Conservation (phyloP, 2,329 filamentous ascomycete species). For the Aureobasidium pullulans region DNA sequence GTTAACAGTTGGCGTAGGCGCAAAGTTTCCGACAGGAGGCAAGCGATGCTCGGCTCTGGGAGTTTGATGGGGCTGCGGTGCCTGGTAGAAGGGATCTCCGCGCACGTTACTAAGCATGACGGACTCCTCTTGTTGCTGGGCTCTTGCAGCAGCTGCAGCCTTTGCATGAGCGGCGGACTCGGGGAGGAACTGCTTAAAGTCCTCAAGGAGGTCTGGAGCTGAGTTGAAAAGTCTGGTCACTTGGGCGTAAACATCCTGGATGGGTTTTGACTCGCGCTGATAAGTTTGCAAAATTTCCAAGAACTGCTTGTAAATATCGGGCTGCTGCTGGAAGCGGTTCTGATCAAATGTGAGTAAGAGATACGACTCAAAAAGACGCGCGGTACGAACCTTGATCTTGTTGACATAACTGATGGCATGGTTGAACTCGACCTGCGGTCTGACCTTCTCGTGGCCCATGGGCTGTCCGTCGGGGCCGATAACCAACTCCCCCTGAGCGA, state of each 20-base stretch:
- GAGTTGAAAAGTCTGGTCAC: conserved; percentile 90
- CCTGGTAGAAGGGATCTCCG: conserved; percentile 41
- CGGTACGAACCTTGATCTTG: conserved; percentile 80
- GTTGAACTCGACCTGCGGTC: conserved; percentile 95
- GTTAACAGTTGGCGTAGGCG: conserved; percentile 70
- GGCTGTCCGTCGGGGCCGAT: conserved; percentile 47
- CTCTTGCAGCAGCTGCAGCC: conserved; percentile 48
- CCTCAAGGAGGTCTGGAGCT: conserved; percentile 88
- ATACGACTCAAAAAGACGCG: neutral
- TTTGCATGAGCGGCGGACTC: conserved; percentile 71
- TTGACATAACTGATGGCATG: conserved; percentile 99
- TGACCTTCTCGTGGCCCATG: conserved; percentile 61
- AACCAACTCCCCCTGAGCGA: conserved; percentile 52
- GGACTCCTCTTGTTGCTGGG: conserved; percentile 60
- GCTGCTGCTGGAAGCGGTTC: conserved; percentile 95
- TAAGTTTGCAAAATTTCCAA: conserved; percentile 97
- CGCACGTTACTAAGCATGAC: conserved; percentile 58
- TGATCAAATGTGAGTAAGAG: conserved; percentile 31
- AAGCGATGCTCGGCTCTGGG: conserved; percentile 48
- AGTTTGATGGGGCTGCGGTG: conserved; percentile 41
- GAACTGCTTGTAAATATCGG: conserved; percentile 99
- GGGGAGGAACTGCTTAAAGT: conserved; percentile 97
- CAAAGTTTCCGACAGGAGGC: conserved; percentile 92
- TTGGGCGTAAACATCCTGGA: conserved; percentile 95
- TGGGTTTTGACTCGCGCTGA: conserved; percentile 94